phyloP scores from a whole-genome alignment of 2,329 filamentous ascomycete genomes.

The Triangularia verruculosa region DNA sequence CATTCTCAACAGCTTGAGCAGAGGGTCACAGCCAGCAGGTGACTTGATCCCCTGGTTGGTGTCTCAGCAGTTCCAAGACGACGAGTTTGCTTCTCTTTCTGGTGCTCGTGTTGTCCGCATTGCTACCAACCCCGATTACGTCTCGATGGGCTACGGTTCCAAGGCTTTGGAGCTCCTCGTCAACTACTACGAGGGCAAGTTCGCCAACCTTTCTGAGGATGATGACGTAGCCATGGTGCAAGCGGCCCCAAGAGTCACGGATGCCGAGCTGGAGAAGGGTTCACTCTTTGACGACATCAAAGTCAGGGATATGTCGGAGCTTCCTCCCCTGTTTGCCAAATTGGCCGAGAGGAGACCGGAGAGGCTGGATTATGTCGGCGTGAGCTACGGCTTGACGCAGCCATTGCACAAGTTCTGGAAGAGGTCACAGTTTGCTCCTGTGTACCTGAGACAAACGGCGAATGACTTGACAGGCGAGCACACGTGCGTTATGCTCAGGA shows the following conservation, averaged over 20 bases:
- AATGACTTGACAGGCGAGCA: constrained; percentile 97
- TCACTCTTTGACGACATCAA: constrained; percentile 81
- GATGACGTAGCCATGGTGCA: constrained; percentile 53
- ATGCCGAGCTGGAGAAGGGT: constrained; percentile 73
- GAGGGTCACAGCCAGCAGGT: constrained; percentile 84
- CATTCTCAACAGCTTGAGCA: constrained; percentile 82
- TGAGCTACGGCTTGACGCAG: constrained; percentile 88
- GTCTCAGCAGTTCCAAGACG: constrained; percentile 96
- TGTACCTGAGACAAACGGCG: constrained; percentile 89
- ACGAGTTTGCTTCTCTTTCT: constrained; percentile 90
- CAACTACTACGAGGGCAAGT: constrained; percentile 94
- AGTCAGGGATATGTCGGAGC: constrained; percentile 82
- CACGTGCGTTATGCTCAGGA: constrained; percentile 93
- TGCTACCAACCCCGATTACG: constrained; percentile 92
- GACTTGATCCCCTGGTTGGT: constrained; percentile 97
- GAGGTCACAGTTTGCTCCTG: constrained; percentile 76
- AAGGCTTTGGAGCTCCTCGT: constrained; percentile 81
- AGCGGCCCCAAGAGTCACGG: constrained; percentile 74
- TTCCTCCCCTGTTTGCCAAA: constrained; percentile 91
- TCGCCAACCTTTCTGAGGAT: constrained; percentile 77
- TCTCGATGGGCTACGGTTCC: constrained; percentile 88
- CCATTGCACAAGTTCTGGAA: constrained; percentile 97
- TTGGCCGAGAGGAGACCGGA: constrained; percentile 79
- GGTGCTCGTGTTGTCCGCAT: constrained; percentile 91
- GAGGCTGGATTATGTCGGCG: constrained; percentile 85